A percentile compares a stretch with the other conserved stretches of the same genome.
These are phyloP conservation scores for Clavispora asparagi DNA, from an alignment of 805 yeast genomes.

Conservation along the genomic window DNA sequence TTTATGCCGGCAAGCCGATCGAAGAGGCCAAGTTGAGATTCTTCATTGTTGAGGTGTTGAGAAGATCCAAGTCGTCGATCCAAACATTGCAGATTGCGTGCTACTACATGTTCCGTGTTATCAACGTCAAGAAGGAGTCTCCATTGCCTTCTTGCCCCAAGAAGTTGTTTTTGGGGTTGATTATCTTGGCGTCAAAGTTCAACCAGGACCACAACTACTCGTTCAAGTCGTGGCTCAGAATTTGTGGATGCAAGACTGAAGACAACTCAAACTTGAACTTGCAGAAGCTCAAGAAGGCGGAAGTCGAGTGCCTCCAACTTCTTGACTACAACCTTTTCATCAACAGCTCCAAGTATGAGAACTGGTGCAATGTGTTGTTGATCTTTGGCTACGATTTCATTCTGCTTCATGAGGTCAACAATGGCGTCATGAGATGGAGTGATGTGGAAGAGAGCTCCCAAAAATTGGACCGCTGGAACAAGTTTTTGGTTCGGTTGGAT, in stretches of 20 bases:
- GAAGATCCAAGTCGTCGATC: conserved; percentile 53
- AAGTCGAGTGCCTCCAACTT: conserved; percentile 45
- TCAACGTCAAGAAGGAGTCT: conserved; percentile 12
- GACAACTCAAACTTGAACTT: conserved; percentile 32
- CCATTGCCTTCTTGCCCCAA: conserved; percentile 47
- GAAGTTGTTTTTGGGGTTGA: conserved; percentile 59
- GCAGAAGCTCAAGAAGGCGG: conserved; percentile 46
- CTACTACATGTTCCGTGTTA: conserved; percentile 53
- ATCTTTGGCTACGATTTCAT: conserved; percentile 42
- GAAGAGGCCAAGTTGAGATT: conserved; percentile 17
- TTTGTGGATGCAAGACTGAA: conserved; percentile 48
- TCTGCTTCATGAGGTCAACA: conserved; percentile 26
- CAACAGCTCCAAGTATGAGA: conserved; percentile 42
- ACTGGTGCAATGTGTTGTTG: conserved; percentile 40
- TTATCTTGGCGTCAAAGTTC: conserved; percentile 70
- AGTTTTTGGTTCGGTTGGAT: conserved; percentile 12
- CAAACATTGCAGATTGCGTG: conserved; percentile 62
- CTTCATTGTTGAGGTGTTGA: conserved; percentile 39
- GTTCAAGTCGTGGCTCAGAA: conserved; percentile 66
- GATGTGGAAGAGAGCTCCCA: conserved; percentile 4
- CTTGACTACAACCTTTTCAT: conserved; percentile 57
- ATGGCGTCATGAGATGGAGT: conserved; percentile 15
- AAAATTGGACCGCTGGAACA: conserved; percentile 14
- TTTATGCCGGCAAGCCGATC: conserved; percentile 17
- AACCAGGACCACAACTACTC: conserved; percentile 68